Conservation (phyloP, 2,329 filamentous ascomycete species). For the Fusarium sp. region DNA sequence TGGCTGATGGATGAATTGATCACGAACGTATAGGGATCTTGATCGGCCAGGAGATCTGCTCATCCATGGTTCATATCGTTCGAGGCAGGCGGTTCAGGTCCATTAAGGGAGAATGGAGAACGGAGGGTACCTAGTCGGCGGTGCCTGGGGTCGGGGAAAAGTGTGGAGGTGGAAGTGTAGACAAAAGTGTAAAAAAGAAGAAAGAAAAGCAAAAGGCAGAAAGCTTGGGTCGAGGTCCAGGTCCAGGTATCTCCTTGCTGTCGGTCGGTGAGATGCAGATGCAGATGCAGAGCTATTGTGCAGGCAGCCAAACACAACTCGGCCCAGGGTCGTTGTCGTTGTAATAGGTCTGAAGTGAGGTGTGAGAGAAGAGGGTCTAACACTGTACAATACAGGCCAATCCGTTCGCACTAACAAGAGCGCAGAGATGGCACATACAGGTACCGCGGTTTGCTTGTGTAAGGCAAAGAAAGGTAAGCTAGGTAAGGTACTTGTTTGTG, state of each 20-base stretch:
- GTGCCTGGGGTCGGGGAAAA: slow-evolving; percentile 5
- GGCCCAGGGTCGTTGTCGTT: slow-evolving; percentile 33
- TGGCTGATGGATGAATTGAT: slow-evolving; percentile 33
- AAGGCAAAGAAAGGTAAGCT: no score
- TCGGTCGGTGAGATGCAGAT: slow-evolving; percentile 37
- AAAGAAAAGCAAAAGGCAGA: background rate
- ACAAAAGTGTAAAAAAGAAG: slow-evolving; percentile 27
- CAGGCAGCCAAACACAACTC: slow-evolving; percentile 29
- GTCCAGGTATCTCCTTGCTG: slow-evolving; percentile 2
- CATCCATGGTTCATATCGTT: slow-evolving; percentile 47
- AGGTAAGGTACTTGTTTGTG: slow-evolving; percentile 10
- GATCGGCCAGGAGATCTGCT: slow-evolving; percentile 47
- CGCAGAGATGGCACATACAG: background rate
- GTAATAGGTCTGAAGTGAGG: slow-evolving; percentile 21
- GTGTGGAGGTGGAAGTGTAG: slow-evolving; percentile 20
- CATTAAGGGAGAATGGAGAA: slow-evolving; percentile 4
- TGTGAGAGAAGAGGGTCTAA: slow-evolving; percentile 32
- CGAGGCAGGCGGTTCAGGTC: slow-evolving; percentile 4
- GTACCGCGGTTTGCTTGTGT: slow-evolving; percentile 13
- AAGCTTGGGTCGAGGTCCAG: slow-evolving; percentile 7
- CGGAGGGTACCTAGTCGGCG: slow-evolving; percentile 10
- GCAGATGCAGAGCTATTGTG: slow-evolving; percentile 27
- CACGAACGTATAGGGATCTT: slow-evolving; percentile 45
- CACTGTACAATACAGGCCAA: slow-evolving; percentile 11
- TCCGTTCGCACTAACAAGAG: slow-evolving; percentile 16